A percentile compares a stretch with the other conserved stretches of the same genome.
phyloP scores from a whole-genome alignment of 2,329 filamentous ascomycete species.

The Microsporum ferrugineum region DNA sequence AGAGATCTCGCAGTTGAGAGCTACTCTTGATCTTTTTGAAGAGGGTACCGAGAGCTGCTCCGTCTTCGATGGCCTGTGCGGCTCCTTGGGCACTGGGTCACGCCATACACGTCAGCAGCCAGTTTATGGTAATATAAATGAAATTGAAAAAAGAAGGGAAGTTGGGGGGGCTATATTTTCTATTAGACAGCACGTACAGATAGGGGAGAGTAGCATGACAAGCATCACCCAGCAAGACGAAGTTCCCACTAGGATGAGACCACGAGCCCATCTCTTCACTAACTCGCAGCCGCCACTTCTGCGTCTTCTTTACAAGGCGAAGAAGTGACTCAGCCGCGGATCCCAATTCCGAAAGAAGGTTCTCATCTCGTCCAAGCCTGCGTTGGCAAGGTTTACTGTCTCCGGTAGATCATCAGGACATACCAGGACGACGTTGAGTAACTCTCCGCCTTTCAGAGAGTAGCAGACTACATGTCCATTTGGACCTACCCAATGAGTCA shows the following conservation, averaged over 20 bases:
- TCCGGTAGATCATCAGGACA: constrained; percentile 51
- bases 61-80: constrained; percentile 24
- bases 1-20: constrained; percentile 12
- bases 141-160: neutral
- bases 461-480: constrained; percentile 47
- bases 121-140: too few species aligned
- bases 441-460: constrained; percentile 45
- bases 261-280: constrained; percentile 45
- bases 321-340: constrained; percentile 22
- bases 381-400: constrained; percentile 9
- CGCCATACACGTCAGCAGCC: too few species aligned
- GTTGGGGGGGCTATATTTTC: neutral
- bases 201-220: constrained; percentile 56
- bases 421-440: constrained; percentile 57
- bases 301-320: constrained; percentile 8
- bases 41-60: constrained; percentile 19
- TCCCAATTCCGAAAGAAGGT: constrained; percentile 48
- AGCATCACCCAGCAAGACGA: constrained; percentile 52
- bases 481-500: constrained; percentile 47
- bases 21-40: constrained; percentile 14
- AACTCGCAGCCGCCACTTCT: constrained; percentile 51
- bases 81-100: constrained; percentile 22
- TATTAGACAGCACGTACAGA: constrained; percentile 36
- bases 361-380: constrained; percentile 41
- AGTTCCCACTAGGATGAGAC: constrained; percentile 45